These are phyloP conservation scores for Rhizophora mangle DNA, from an alignment of 345 rosid species.

Conservation along the genomic window DNA sequence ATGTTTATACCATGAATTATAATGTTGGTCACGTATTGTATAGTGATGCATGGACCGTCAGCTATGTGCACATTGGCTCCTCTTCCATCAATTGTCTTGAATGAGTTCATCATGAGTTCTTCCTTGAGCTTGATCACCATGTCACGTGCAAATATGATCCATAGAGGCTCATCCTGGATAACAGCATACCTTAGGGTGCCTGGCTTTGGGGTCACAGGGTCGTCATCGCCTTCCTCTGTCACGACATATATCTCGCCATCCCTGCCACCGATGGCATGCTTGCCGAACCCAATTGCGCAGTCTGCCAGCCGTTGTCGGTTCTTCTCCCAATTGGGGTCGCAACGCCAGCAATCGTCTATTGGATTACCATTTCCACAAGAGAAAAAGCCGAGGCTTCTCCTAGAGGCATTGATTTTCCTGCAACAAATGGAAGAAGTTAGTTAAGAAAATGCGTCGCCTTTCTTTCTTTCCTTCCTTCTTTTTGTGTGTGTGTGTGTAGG, in stretches of 20 bases:
- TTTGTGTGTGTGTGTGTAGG: no score
- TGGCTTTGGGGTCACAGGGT: constrained; percentile 24
- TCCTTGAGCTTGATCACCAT: constrained; percentile 25
- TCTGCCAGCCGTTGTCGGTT: constrained; percentile 25
- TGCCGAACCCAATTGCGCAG: constrained; percentile 31
- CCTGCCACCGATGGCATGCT: constrained; percentile 30
- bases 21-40: constrained; percentile 32
- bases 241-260: constrained; percentile 25
- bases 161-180: constrained; percentile 25
- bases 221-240: constrained; percentile 15
- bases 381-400: constrained; percentile 20
- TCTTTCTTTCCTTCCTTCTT: no score
- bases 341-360: constrained; percentile 32
- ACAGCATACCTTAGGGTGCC: constrained; percentile 26
- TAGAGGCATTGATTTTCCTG: constrained; percentile 26
- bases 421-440: not conserved
- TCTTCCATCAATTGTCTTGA: constrained; percentile 33
- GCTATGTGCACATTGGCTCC: constrained; percentile 31
- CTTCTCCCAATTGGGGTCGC: constrained; percentile 23
- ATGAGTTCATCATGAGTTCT: constrained; percentile 31
- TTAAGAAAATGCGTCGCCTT: not conserved
- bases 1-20: constrained; percentile 30
- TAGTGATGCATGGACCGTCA: constrained; percentile 29
- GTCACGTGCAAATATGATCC: constrained; percentile 25
- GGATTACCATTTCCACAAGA: constrained; percentile 29